Conservation (phyloP, 208 protist genomes). For the Crithidia mellificae region DNA sequence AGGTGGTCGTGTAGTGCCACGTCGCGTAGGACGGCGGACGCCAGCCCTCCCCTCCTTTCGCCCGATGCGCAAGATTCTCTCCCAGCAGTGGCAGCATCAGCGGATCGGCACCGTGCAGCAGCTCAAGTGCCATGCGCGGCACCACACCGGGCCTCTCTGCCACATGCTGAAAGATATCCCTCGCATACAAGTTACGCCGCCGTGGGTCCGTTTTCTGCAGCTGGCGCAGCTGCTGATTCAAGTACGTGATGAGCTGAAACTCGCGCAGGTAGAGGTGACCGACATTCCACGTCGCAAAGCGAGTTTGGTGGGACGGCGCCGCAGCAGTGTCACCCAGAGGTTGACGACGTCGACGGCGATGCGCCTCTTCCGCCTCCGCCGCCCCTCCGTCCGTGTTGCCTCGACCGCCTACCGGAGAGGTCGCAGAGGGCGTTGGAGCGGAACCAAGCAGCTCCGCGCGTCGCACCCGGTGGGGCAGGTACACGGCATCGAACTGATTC, state of each 20-base stretch:
- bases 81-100: constrained; percentile 20
- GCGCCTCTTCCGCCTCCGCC: too few relatives aligned
- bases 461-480: constrained; percentile 1
- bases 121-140: constrained; percentile 12
- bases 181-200: too few relatives aligned
- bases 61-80: neutral
- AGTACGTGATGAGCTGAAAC: constrained; percentile 24
- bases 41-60: constrained; percentile 1
- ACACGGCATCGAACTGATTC: constrained; percentile 30
- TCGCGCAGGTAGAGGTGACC: constrained; percentile 12
- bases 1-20: neutral
- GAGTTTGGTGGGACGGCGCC: too few relatives aligned
- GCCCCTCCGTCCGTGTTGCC: neutral
- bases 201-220: neutral
- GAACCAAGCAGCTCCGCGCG: too few relatives aligned
- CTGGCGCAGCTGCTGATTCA: constrained; percentile 23
- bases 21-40: constrained; percentile 1
- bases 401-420: neutral
- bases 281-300: constrained; percentile 16
- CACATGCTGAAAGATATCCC: neutral
- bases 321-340: too few relatives aligned
- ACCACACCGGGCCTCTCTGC: neutral
- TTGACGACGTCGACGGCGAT: too few relatives aligned
- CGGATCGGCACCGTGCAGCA: constrained; percentile 18
- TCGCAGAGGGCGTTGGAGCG: too few relatives aligned